These are phyloP conservation scores for Aspergillus ochraceoroseus DNA, from an alignment of 2,329 filamentous ascomycete species.

Conservation along the genomic window DNA sequence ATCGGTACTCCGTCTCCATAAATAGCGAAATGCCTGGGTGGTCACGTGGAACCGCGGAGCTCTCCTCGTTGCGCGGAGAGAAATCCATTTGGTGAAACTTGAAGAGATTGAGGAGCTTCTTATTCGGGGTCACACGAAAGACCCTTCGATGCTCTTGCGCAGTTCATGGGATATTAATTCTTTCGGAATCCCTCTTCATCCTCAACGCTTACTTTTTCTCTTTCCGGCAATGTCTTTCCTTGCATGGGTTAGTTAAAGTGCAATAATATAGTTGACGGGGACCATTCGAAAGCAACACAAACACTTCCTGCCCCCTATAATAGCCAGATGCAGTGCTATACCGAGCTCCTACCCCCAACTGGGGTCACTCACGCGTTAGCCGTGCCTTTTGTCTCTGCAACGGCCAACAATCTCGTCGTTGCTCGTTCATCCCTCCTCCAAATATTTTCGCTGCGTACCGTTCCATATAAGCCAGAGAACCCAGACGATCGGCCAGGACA, in stretches of 20 bases:
- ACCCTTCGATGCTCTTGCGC: background rate
- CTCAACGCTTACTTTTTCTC: background rate
- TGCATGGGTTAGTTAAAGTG: slow-evolving; percentile 14
- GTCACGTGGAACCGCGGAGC: slow-evolving; percentile 18
- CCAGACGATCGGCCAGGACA: slow-evolving; percentile 38
- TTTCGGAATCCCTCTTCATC: background rate
- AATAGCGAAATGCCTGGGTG: too few relatives aligned
- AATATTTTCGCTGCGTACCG: slow-evolving; percentile 70
- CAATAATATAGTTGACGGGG: slow-evolving; percentile 3
- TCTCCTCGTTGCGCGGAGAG: slow-evolving; percentile 3
- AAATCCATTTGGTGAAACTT: slow-evolving; percentile 5
- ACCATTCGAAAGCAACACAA: background rate
- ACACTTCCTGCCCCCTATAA: background rate
- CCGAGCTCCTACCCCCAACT: slow-evolving; percentile 88
- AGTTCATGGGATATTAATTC: background rate
- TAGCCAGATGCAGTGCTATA: slow-evolving; percentile 84
- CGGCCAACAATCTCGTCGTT: slow-evolving; percentile 79
- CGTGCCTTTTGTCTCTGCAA: slow-evolving; percentile 69
- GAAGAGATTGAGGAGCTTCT: background rate
- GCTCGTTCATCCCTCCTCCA: slow-evolving; percentile 91
- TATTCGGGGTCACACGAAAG: background rate
- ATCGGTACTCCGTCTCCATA: slow-evolving; percentile 7
- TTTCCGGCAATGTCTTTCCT: slow-evolving; percentile 10
- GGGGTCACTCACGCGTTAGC: slow-evolving; percentile 84
- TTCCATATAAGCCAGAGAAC: slow-evolving; percentile 47